Evolutionary conservation across 805 yeast genomes (phyloP), one percentile per base, ranked within the genome.

Genomic region (Kluyveromyces siamensis): DNA sequence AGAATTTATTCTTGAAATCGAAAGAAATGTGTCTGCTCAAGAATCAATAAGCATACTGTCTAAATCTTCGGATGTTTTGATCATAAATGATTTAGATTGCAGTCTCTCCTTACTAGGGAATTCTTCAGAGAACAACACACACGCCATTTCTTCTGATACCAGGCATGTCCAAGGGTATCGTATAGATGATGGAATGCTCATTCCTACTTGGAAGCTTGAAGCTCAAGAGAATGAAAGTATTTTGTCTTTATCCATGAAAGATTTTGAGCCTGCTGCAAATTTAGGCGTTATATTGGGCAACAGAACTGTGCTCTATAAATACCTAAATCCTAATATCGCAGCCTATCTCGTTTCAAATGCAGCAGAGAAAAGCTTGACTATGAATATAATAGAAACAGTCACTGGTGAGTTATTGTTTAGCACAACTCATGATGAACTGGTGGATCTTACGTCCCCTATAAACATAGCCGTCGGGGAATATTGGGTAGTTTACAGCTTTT

Each of bases 251-350:
- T 68, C 72, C 0, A 40, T 62, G 2, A 72, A 79, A 48, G 70
- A 69, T 2, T 62, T 61, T 13, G 75, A 70, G 17, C 56, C 61
- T 11, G 68, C 74, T 5, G 80, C 83, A 0, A 82, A 83, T 13
- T 62, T 83, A 44, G 97, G 95, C 8, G 73, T 77, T 25, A 77
- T 84, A 0, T 67, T 85, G 27, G 82, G 83, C 18, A 81, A 84
- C 55, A 76, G 87, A 60, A 72, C 82, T 1, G 91, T 87, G 1
- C 67, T 88, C 38, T 88, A 90, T 76, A 93, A 91, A 65, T 90
- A 84, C 62, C 67, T 90, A 51, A 75, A 85, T 58, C 95, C 95
- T 18, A 80, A 86, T 57, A 50, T 78, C 18, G 71, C 83, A 1
- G 74, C 79, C 1, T 71, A 81, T 18, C 74, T 82, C 2, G 67